Base-by-base conservation (phyloP, 495 filamentous ascomycete genomes). In the Cercophora scortea region DNA sequence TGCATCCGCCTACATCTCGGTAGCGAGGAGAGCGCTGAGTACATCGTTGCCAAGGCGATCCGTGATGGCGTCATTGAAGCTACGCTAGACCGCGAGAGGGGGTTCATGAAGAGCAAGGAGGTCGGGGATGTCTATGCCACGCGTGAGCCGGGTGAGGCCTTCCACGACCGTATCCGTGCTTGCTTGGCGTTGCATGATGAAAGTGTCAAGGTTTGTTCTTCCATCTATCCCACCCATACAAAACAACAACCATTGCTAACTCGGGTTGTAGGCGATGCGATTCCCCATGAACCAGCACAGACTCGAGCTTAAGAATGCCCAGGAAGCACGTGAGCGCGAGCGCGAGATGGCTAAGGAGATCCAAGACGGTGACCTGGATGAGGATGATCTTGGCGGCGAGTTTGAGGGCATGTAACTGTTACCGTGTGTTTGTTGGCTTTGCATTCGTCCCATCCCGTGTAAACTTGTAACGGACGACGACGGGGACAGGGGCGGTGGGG, bases 251-350 rank as follows among this genome's bases (percentile, higher is more conserved):
- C n/a, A n/a, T 55, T 38, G 32, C 16, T 4, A 17, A 25, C 25
- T 25, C 25, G 5, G 25, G 5, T 25, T 25, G 25, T 54, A 95
- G 89, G 92, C 93, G 18, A 98, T 98, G 93, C 79, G 94, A 13
- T 98, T 96, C 75, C 93, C 93, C 8, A 96, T 96, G 92, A 96
- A 98, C 72, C 90, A 96, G 73, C 92, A 97, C 72, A 80, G 93
- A n/a, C 77, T 96, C 32, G 93, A 97, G 71, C 76, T 97, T 47
- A 96, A 95, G 83, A 97, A 93, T 62, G 93, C 94, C 3, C 91
- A 96, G 69, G 93, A 97, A 71, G 93, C 93, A 16, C 83, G 93
- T 41, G 93, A 98, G 72, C 80, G 93, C 40, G 93, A 98, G 74
- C 78, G 94, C 32, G 93, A 98, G 68, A 77, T 98, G 71, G 93